Evolutionary conservation across 148 eudicot genomes (phyloP).

Genomic region (Diospyros kaki): DNA sequence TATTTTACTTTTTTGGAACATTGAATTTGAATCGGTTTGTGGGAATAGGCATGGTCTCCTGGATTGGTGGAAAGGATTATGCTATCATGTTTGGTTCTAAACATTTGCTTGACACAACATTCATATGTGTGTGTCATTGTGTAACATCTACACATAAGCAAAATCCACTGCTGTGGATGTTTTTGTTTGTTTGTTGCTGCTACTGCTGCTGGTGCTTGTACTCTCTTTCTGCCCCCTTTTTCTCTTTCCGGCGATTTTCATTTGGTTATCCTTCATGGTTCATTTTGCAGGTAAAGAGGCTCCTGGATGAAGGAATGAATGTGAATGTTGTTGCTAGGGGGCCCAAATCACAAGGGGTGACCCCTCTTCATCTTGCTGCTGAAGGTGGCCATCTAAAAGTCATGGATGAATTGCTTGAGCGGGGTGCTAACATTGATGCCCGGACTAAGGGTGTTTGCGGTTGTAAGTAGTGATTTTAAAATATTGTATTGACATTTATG

Average conservation of each 20-base stretch:
- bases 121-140: too few species aligned
- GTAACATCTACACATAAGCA: too few species aligned
- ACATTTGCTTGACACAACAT: too few species aligned
- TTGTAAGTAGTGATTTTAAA: constrained; percentile 43
- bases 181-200: too few species aligned
- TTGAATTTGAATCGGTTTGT: too few species aligned
- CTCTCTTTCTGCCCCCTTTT: too few species aligned
- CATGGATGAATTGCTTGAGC: constrained; percentile 87
- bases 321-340: constrained; percentile 85
- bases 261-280: neutral
- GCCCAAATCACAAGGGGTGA: constrained; percentile 78
- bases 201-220: too few species aligned
- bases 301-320: constrained; percentile 84
- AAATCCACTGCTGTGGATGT: too few species aligned
- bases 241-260: neutral
- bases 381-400: constrained; percentile 84
- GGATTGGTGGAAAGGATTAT: too few species aligned
- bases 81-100: too few species aligned
- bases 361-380: constrained; percentile 99
- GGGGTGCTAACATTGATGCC: constrained; percentile 94
- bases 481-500: neutral
- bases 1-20: too few species aligned
- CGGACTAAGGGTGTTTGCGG: constrained; percentile 97
- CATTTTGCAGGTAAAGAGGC: constrained; percentile 61
- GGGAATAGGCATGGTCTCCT: too few species aligned